These are phyloP conservation scores for Tulasnella sp. DNA, from an alignment of 768 basidiomycete species.

Conservation along the genomic window DNA sequence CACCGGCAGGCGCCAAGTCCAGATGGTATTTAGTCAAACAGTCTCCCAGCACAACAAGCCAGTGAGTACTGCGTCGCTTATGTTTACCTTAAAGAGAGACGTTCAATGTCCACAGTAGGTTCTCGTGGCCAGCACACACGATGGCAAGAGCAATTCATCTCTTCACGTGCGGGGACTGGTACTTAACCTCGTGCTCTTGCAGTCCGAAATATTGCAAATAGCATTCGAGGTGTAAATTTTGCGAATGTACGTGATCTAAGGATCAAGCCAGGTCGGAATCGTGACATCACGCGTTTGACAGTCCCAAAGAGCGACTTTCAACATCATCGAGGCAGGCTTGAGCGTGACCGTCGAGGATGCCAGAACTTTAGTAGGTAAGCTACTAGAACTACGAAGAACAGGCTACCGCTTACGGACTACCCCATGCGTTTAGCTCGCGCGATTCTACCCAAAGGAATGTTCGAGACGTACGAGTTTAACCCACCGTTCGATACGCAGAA, in stretches of 20 bases:
- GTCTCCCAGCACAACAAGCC: not conserved
- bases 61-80: not conserved
- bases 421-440: constrained; percentile 49
- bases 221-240: constrained; percentile 76
- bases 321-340: constrained; percentile 56
- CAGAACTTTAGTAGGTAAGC: constrained; percentile 62
- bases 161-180: constrained; percentile 31
- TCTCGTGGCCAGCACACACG: constrained; percentile 24
- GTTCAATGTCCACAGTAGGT: constrained; percentile 16
- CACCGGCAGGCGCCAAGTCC: not conserved
- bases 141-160: not conserved
- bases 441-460: constrained; percentile 64
- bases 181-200: not conserved
- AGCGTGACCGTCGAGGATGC: constrained; percentile 79
- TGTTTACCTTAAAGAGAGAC: no score
- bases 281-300: constrained; percentile 23
- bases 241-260: constrained; percentile 44
- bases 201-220: constrained; percentile 59
- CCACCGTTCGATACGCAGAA: constrained; percentile 24
- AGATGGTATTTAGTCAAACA: not conserved
- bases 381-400: not conserved
- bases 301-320: constrained; percentile 57
- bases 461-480: constrained; percentile 65
- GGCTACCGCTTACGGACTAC: not conserved
- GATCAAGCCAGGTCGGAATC: not conserved